phyloP scores from a whole-genome alignment of 2,329 filamentous ascomycete genomes.

The Fusarium subglutinans region DNA sequence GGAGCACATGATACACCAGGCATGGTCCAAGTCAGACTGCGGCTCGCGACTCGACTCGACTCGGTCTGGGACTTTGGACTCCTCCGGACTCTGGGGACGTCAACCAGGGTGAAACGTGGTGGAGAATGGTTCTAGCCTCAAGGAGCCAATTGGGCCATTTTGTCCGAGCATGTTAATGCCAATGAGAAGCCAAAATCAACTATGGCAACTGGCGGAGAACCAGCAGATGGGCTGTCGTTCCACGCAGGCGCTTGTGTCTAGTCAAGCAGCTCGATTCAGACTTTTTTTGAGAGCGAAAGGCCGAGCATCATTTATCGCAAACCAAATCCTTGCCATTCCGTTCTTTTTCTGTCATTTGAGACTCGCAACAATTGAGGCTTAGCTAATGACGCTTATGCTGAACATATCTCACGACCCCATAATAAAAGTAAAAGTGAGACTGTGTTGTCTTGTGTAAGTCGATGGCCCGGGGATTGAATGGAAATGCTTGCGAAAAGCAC shows the following conservation, averaged over 20 bases:
- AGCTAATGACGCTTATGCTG: neutral
- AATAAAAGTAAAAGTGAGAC: neutral
- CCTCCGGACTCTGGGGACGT: constrained; percentile 28
- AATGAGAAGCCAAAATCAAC: constrained; percentile 3
- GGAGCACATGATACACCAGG: constrained; percentile 25
- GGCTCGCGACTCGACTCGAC: neutral
- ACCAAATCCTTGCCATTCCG: constrained; percentile 3
- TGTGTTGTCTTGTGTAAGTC: neutral
- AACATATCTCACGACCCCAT: constrained; percentile 4
- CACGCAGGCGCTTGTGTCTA: neutral
- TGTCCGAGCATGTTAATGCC: constrained; percentile 2
- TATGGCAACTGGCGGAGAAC: neutral
- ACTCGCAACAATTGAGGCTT: constrained; percentile 5
- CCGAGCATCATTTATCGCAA: neutral
- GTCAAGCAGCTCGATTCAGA: neutral
- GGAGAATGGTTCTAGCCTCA: constrained; percentile 27
- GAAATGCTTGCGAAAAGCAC: constrained; percentile 28
- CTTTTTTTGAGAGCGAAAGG: neutral
- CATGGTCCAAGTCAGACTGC: neutral
- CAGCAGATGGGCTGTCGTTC: neutral
- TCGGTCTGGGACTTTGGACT: neutral
- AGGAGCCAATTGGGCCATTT: constrained; percentile 14
- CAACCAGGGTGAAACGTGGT: constrained; percentile 27
- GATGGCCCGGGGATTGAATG: constrained; percentile 34
- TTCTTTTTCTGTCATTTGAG: neutral